These are phyloP conservation scores for Lentinula aciculospora DNA, from an alignment of 768 basidiomycete genomes.

Conservation along the genomic window DNA sequence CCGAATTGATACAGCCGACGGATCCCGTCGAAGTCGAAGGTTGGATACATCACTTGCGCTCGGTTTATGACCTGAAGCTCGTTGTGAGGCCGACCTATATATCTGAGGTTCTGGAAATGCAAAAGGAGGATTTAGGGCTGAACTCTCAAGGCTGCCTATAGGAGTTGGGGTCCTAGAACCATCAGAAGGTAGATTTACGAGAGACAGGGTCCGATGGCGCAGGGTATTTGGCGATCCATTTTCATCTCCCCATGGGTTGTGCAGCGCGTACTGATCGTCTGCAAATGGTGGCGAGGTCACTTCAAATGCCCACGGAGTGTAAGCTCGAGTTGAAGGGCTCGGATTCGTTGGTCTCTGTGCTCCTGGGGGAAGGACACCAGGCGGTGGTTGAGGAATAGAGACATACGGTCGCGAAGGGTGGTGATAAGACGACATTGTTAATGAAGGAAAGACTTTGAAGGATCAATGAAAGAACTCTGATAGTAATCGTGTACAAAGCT, in stretches of 20 bases:
- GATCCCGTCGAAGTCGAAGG: conserved; percentile 21
- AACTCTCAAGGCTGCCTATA: conserved; percentile 31
- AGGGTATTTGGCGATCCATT: conserved; percentile 14
- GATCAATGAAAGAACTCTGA: not conserved
- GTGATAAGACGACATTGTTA: not conserved
- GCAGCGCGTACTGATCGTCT: conserved; percentile 13
- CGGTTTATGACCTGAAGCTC: conserved; percentile 13
- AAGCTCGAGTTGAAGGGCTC: conserved; percentile 20
- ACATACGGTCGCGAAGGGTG: conserved; percentile 2
- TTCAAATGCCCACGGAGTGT: conserved; percentile 26
- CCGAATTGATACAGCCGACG: conserved; percentile 29
- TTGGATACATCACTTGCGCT: conserved; percentile 24
- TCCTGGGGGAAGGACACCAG: conserved; percentile 30
- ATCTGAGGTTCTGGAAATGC: conserved; percentile 51
- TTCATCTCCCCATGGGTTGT: conserved; percentile 27
- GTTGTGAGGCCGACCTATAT: conserved; percentile 38
- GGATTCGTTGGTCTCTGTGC: conserved; percentile 25
- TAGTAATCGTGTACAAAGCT: not conserved
- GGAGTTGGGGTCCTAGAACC: conserved; percentile 25
- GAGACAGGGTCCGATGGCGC: conserved; percentile 28
- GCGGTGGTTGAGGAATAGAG: not conserved
- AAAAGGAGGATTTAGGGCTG: conserved; percentile 18
- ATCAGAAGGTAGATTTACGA: conserved; percentile 19
- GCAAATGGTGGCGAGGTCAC: conserved; percentile 15
- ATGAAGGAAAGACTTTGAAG: not conserved